Percentiles rank a stretch among this genome's conserved stretches.
Conservation (phyloP, 2,329 filamentous ascomycete genomes). For the Xylariomycetidae sp. region DNA sequence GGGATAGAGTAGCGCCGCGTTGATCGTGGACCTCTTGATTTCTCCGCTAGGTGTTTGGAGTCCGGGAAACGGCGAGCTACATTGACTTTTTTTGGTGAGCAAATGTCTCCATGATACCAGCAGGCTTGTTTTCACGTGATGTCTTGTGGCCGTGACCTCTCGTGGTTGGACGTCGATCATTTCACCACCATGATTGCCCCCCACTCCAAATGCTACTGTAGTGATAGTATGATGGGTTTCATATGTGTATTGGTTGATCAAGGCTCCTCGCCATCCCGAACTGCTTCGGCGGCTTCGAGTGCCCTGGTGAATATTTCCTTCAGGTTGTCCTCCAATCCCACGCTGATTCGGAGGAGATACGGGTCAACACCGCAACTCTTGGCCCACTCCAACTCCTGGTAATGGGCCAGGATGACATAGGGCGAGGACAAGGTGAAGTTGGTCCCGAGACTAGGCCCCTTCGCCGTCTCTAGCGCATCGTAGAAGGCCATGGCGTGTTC, state of each 20-base stretch:
- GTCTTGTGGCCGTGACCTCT: too few species aligned
- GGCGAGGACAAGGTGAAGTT: slow-evolving; percentile 94
- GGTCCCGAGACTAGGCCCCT: slow-evolving; percentile 90
- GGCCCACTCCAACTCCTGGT: slow-evolving; percentile 87
- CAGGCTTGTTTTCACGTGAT: too few species aligned
- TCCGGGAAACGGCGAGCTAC: too few species aligned
- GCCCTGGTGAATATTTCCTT: slow-evolving; percentile 59
- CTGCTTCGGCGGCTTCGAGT: slow-evolving; percentile 50
- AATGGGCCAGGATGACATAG: slow-evolving; percentile 89
- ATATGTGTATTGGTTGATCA: slow-evolving; percentile 1
- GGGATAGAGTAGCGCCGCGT: too few species aligned
- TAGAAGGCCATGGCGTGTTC: slow-evolving; percentile 75
- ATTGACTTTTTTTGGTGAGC: too few species aligned
- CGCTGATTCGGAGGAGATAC: slow-evolving; percentile 77
- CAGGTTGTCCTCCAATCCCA: slow-evolving; percentile 77
- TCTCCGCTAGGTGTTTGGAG: too few species aligned
- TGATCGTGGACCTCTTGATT: too few species aligned
- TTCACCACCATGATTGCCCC: too few species aligned
- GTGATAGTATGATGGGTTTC: too few species aligned
- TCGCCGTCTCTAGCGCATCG: slow-evolving; percentile 79
- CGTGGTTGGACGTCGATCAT: too few species aligned
- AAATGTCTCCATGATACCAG: too few species aligned
- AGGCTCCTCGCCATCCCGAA: slow-evolving; percentile 1
- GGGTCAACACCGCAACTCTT: slow-evolving; percentile 73
- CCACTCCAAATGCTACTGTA: too few species aligned